Evolutionary conservation across 1,284 basidiomycete species (phyloP).

Genomic region (Rhodofomes roseus): DNA sequence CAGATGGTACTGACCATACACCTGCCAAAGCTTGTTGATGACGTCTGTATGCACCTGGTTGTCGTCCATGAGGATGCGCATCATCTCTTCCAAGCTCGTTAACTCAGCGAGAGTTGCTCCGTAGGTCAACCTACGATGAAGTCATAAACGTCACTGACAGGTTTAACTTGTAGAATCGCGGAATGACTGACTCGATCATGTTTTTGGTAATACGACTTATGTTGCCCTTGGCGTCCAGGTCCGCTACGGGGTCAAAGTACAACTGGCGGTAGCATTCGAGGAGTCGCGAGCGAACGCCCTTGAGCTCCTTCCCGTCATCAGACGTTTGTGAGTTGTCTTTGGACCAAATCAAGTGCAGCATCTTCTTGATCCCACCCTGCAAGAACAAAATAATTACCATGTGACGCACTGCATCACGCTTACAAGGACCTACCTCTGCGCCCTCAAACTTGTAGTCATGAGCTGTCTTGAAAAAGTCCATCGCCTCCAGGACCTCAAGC

Average conservation of each 20-base stretch:
- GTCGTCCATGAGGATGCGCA: constrained; percentile 92
- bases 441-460: constrained; percentile 81
- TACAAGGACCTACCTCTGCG: constrained; percentile 54
- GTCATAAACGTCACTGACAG: neutral
- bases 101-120: constrained; percentile 92
- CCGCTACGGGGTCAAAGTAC: constrained; percentile 82
- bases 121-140: constrained; percentile 69
- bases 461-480: constrained; percentile 90
- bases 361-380: constrained; percentile 85
- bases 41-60: constrained; percentile 82
- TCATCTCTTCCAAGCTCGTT: constrained; percentile 94
- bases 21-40: constrained; percentile 90
- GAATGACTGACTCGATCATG: constrained; percentile 81
- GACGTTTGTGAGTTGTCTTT: constrained; percentile 89
- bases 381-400: neutral
- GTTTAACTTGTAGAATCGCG: neutral
- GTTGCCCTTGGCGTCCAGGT: constrained; percentile 78
- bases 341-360: constrained; percentile 97
- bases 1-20: constrained; percentile 69
- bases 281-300: constrained; percentile 83
- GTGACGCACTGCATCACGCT: neutral
- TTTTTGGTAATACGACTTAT: constrained; percentile 96
- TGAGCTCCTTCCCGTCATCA: constrained; percentile 85
- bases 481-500: constrained; percentile 90
- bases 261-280: constrained; percentile 88